Percentiles rank a stretch among this genome's conserved stretches.
phyloP scores from a whole-genome alignment of 805 yeast species.

The Candida sphagnicola region DNA sequence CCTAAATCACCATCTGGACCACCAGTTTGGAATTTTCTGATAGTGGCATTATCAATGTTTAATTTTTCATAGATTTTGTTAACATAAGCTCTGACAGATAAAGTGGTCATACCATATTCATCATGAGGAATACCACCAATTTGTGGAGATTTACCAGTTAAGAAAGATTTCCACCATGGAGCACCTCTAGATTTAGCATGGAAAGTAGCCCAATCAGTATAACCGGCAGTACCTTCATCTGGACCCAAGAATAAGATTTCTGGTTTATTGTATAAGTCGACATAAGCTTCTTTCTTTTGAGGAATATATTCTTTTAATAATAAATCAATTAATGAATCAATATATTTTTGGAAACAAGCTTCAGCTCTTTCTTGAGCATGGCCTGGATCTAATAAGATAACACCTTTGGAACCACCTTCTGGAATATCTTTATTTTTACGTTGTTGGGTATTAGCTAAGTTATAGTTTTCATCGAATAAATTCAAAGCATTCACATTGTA shows the following conservation, averaged over 20 bases:
- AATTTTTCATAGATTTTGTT: slow-evolving; percentile 82
- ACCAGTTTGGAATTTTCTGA: slow-evolving; percentile 91
- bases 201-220: slow-evolving; percentile 95
- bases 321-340: slow-evolving; percentile 85
- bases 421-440: slow-evolving; percentile 97
- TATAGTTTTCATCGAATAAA: slow-evolving; percentile 93
- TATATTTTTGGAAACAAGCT: slow-evolving; percentile 86
- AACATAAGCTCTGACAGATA: slow-evolving; percentile 89
- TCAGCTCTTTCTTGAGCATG: slow-evolving; percentile 74
- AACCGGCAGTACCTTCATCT: slow-evolving; percentile 97
- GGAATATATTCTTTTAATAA: slow-evolving; percentile 63
- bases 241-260: slow-evolving; percentile 97
- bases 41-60: slow-evolving; percentile 50
- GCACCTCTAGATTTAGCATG: slow-evolving; percentile 93
- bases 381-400: slow-evolving; percentile 77
- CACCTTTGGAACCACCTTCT: slow-evolving; percentile 99
- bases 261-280: slow-evolving; percentile 76
- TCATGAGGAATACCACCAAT: slow-evolving; percentile 99
- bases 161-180: slow-evolving; percentile 97
- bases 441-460: slow-evolving; percentile 94
- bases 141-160: slow-evolving; percentile 90
- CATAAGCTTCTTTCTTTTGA: slow-evolving; percentile 76
- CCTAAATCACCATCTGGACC: slow-evolving; percentile 99
- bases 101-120: slow-evolving; percentile 95
- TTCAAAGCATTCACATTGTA: slow-evolving; percentile 81